Base-by-base conservation (phyloP, 495 filamentous ascomycete species). In the Parathielavia hyrcaniae region DNA sequence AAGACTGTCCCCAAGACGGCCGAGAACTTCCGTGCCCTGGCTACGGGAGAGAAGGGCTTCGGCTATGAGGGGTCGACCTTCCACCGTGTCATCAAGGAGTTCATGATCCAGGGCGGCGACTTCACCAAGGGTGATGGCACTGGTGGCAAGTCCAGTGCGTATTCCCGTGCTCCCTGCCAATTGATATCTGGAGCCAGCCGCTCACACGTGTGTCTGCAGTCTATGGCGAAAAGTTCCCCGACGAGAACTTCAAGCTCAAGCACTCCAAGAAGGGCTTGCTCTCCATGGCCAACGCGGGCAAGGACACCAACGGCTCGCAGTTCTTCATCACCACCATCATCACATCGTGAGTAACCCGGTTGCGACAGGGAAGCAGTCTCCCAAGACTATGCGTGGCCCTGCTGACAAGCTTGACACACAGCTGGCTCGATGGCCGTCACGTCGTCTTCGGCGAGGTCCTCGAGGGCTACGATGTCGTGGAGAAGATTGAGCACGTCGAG, bases 241-340 rank as follows among this genome's bases (percentile, higher is more conserved):
- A 98, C 74, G 93, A 98, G 87, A 98, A 97, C 86, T 98, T 98
- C 84, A 98, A 97, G 86, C 82, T 98, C 58, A 95, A 95, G 83
- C 81, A 83, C 77, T 71, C 76, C 69, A 82, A 80, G 73, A 76
- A 76, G 67, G 78, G 83, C 68, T 68, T 77, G 36, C 71, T 85
- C 75, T 88, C 86, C 77, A 97, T 96, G 91, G 93, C 93, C 71
- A 99, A 99, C 74, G 86, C 91, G 58, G 93, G 95, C 73, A 87
- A 89, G 75, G 89, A 97, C 72, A 99, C 93, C 79, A 99, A 99
- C 69, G 95, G 95, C 65, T 95, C 89, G 50, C 95, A 99, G 76
- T 97, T 98, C 82, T 98, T 95, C 82, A 93, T 95, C 62, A 95
- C 89, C 67, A 93, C 90, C 62, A 84, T 86, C 61, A 71, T 89